Evolutionary conservation across 2,329 filamentous ascomycete species (phyloP).

Genomic region (Monilinia vaccinii-corymbosi): DNA sequence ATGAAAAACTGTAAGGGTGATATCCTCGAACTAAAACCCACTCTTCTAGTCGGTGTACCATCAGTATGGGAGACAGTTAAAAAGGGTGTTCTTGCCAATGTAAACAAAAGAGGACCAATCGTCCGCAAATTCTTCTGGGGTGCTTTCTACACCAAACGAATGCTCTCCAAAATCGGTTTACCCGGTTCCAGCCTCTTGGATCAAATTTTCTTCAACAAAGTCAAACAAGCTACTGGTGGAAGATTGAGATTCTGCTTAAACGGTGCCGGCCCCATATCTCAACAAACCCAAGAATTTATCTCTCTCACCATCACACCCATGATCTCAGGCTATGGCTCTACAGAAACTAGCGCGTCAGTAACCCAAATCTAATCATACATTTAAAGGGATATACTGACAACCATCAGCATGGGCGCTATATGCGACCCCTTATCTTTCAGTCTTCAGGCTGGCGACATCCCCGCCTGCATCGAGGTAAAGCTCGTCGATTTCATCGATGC

Average conservation of each 20-base stretch:
- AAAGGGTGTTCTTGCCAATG: slow-evolving; percentile 70
- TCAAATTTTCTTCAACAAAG: slow-evolving; percentile 76
- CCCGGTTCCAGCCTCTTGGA: slow-evolving; percentile 65
- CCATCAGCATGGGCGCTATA: slow-evolving; percentile 66
- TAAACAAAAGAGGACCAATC: slow-evolving; percentile 58
- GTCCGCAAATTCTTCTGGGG: slow-evolving; percentile 68
- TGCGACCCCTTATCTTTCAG: slow-evolving; percentile 79
- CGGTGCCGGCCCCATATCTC: slow-evolving; percentile 79
- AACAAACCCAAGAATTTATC: slow-evolving; percentile 80
- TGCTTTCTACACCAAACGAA: slow-evolving; percentile 44
- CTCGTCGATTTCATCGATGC: slow-evolving; percentile 82
- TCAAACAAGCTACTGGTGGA: slow-evolving; percentile 81
- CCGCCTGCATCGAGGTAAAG: slow-evolving; percentile 74
- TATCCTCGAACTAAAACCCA: slow-evolving; percentile 84
- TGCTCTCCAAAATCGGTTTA: slow-evolving; percentile 38
- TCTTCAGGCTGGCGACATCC: slow-evolving; percentile 62
- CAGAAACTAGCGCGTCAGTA: slow-evolving; percentile 64
- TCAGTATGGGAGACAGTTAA: slow-evolving; percentile 96
- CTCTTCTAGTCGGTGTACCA: slow-evolving; percentile 86
- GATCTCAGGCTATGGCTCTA: slow-evolving; percentile 86
- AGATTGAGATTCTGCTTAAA: slow-evolving; percentile 83
- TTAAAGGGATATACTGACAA: slow-evolving; percentile 30
- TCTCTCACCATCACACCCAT: slow-evolving; percentile 86
- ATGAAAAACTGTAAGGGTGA: slow-evolving; percentile 88
- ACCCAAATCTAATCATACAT: too few species aligned